Evolutionary conservation across 2,329 filamentous ascomycete species (phyloP), one percentile per base, ranked within the genome.

Genomic region (Albophoma yamanashiensis): DNA sequence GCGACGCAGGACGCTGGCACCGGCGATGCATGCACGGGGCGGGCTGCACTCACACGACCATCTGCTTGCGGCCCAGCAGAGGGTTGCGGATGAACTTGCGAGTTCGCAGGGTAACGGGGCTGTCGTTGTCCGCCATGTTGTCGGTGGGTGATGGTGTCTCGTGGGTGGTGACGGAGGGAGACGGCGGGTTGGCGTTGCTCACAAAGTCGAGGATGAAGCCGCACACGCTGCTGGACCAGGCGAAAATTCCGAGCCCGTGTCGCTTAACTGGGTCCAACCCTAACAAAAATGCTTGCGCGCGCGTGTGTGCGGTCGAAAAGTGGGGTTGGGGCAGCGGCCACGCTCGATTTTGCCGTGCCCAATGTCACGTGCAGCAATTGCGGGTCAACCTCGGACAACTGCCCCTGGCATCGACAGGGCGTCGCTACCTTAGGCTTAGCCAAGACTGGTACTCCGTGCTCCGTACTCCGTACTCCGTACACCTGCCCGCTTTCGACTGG

Each of bases 71-170:
- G 79, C 89, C 91, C 78, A 99, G 89, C 76, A 99, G 91, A 79
- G 94, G 91, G 88, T 99, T 99, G 85, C 92, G 91, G 83, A 97
- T 95, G 90, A 99, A 99, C 86, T 97, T 97, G 90, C 94, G 93
- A 82, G 94, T 99, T 84, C 94, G 87, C 82, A 92, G 82, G 74
- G 89, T 92, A 77, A 92, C 88, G 76, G 88, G 81, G 73, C 80
- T 79, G 77, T 91, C 88, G 75, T 81, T 80, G 82, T 92, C 89
- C 82, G 92, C 89, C 93, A 97, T 96, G 79, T 81, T 95, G 83
- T 81, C 81, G 80, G 75, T 68, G 67, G 67, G 66, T 65, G 69
- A 69, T 69, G 71, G 61, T 66, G 70, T 71, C 67, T 71, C 66
- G 66, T 68, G 67, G 64, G 66, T 66, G 68, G 65, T 69, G 71